phyloP scores from a whole-genome alignment of 192 early-diverging fungal genomes.

The Coemansia sp. region DNA sequence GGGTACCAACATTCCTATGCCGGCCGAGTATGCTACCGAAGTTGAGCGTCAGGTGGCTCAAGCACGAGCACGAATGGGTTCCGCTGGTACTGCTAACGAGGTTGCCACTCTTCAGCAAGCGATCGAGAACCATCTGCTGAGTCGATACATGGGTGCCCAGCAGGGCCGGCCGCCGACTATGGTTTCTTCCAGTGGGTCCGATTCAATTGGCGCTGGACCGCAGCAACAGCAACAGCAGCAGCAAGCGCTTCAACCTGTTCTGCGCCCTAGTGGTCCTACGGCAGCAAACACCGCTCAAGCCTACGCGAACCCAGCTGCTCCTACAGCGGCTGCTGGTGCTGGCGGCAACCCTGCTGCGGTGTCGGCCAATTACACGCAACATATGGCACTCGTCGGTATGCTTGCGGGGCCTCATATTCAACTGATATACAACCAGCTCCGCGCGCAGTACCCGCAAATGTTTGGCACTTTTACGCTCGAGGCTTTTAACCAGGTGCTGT shows the following conservation, averaged over 20 bases:
- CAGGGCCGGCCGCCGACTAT: not conserved
- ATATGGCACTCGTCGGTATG: conserved; percentile 30
- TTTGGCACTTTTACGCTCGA: conserved; percentile 30
- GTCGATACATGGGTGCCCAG: not conserved
- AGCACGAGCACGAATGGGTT: conserved; percentile 13
- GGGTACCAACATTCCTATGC: conserved; percentile 31
- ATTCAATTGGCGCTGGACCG: not conserved
- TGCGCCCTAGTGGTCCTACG: not conserved
- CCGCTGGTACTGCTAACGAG: conserved; percentile 8
- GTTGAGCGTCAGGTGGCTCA: conserved; percentile 26
- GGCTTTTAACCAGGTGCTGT: conserved; percentile 30
- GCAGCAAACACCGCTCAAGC: conserved; percentile 10
- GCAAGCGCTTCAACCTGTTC: not conserved
- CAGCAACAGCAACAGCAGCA: conserved; percentile 1
- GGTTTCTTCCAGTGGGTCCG: not conserved
- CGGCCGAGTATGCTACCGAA: conserved; percentile 23
- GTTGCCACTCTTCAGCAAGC: not conserved
- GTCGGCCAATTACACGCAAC: conserved; percentile 20
- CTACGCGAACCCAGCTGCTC: not conserved
- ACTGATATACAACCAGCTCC: conserved; percentile 24
- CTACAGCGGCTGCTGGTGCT: not conserved
- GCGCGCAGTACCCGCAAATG: conserved; percentile 22
- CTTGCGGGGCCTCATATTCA: conserved; percentile 21
- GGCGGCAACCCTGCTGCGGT: not conserved
- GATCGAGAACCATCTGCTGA: not conserved